Base-by-base conservation (phyloP, 2,329 filamentous ascomycete genomes). In the Sphaerostilbella broomeana region DNA sequence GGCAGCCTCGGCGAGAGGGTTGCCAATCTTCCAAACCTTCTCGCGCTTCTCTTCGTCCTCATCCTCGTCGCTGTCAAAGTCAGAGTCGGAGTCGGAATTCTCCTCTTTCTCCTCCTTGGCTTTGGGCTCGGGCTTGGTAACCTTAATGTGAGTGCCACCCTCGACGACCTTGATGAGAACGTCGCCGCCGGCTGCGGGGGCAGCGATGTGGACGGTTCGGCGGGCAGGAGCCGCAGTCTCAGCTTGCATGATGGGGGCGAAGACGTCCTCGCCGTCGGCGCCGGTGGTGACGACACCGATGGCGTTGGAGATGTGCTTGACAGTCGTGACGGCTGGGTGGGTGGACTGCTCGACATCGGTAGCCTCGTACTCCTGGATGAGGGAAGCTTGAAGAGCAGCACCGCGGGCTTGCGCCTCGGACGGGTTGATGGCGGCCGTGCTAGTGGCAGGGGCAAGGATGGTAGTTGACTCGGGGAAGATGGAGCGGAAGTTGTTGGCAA, bases 311-410 rank as follows among this genome's bases (percentile, higher is more conserved):
- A 94, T 81, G 69, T 98, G 92, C 54, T 88, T 87, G 37, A 94
- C 88, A 12, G 89, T 90, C 22, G 90, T 95, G 48, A 98, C 88
- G 59, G 88, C 86, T 37, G 92, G 83, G 71, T 98, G 90, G 33
- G 88, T 94, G 47, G 86, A 94, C 73, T 95, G 89, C 61, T 94
- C 86, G 52, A 98, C 94, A 59, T 97, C 90, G 50, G 87, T 81
- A 51, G 79, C 75, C 55, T 98, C 92, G 64, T 94, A 98, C 64
- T 95, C 90, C 63, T 89, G 81, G 62, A 98, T 87, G 48, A 98
- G 72, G 45, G 83, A 94, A 25, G 92, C 92, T 68, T 98, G 92
- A 54, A 98, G 87, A 21, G 92, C 90, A 45, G 92, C 92, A 58
- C 92, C 92, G 48, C 92, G 81, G 47, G 86, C 84, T 54, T 83